These are phyloP conservation scores for Pyrenophora tritici-repentis DNA, from an alignment of 2,329 filamentous ascomycete species.

Conservation along the genomic window DNA sequence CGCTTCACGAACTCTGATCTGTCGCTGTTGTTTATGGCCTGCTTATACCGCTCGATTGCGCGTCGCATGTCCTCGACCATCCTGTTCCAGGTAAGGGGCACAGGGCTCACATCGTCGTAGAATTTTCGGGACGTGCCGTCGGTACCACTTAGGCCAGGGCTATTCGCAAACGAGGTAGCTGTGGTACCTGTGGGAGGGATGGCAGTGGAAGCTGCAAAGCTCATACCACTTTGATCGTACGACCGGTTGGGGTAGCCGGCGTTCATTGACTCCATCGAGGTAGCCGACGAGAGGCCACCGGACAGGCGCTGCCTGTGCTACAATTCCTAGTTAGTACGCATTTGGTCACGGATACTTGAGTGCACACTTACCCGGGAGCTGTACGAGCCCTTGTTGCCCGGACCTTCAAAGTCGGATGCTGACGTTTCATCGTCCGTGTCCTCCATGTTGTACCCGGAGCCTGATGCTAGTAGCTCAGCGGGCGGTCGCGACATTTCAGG, in stretches of 20 bases:
- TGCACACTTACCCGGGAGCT: constrained; percentile 66
- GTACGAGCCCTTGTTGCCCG: constrained; percentile 71
- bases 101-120: constrained; percentile 83
- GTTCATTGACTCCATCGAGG: constrained; percentile 89
- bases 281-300: constrained; percentile 79
- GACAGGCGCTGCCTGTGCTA: constrained; percentile 60
- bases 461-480: constrained; percentile 86
- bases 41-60: constrained; percentile 86
- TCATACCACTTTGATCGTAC: constrained; percentile 48
- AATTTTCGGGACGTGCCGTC: constrained; percentile 71
- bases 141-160: constrained; percentile 49
- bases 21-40: constrained; percentile 81
- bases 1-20: constrained; percentile 89
- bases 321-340: constrained; percentile 22
- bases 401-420: constrained; percentile 79
- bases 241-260: constrained; percentile 66
- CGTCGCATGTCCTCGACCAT: constrained; percentile 92
- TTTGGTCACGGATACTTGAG: neutral
- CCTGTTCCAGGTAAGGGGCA: constrained; percentile 84
- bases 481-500: constrained; percentile 90
- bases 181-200: constrained; percentile 57
- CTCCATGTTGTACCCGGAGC: constrained; percentile 78
- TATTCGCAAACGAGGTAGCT: constrained; percentile 61
- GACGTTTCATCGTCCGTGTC: constrained; percentile 89
- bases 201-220: constrained; percentile 50